Conservation (phyloP, 805 yeast genomes). For the Wickerhamiella qilinensis region DNA sequence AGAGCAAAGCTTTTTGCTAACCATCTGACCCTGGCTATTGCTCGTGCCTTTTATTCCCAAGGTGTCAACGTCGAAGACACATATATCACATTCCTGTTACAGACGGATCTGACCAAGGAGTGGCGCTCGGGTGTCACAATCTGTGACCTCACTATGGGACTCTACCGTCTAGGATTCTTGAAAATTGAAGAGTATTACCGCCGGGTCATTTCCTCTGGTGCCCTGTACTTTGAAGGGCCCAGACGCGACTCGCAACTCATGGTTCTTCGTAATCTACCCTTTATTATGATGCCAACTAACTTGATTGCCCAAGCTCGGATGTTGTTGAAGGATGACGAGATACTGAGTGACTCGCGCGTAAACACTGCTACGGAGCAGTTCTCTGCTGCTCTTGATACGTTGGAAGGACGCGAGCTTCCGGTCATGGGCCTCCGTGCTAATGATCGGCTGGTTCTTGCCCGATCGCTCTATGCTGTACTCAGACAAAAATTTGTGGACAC, state of each 20-base stretch:
- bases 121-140: conserved; percentile 8
- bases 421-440: not conserved
- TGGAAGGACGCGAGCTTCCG: not conserved
- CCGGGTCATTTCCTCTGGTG: conserved; percentile 71
- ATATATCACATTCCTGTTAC: not conserved
- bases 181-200: conserved; percentile 55
- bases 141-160: conserved; percentile 35
- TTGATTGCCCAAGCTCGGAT: conserved; percentile 10
- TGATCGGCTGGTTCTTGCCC: not conserved
- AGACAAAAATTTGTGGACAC: not conserved
- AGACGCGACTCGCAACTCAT: conserved; percentile 25
- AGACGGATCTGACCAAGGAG: not conserved
- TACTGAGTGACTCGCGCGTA: not conserved
- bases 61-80: not conserved
- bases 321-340: conserved; percentile 4
- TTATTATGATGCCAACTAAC: conserved; percentile 9
- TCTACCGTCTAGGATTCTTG: conserved; percentile 33
- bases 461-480: too few relatives aligned
- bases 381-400: not conserved
- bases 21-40: conserved; percentile 1
- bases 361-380: not conserved
- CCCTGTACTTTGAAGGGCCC: conserved; percentile 44
- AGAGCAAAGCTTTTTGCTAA: conserved; percentile 3
- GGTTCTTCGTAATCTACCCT: conserved; percentile 29
- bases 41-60: not conserved